Evolutionary conservation across 1,284 basidiomycete species (phyloP).

Genomic region (Trametes sp.): DNA sequence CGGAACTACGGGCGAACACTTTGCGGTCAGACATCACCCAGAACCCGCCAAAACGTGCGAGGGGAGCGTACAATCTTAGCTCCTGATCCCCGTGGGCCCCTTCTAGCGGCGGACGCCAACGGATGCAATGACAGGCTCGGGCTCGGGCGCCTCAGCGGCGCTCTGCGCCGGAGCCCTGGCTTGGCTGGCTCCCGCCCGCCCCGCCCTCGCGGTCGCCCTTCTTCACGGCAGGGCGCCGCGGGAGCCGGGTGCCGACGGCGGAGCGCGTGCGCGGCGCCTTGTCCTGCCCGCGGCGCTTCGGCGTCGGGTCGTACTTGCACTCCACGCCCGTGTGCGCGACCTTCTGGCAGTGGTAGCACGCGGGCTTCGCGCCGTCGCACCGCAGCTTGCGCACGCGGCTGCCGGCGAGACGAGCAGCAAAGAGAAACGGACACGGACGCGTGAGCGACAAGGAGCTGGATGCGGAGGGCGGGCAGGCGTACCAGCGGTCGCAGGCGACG

Average conservation of each 20-base stretch:
- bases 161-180: not conserved
- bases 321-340: conserved; percentile 15
- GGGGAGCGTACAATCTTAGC: not conserved
- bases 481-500: conserved; percentile 32
- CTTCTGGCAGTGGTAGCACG: conserved; percentile 37
- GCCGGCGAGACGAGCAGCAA: too few relatives aligned
- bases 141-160: not conserved
- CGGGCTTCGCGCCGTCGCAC: conserved; percentile 38
- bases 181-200: not conserved
- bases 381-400: conserved; percentile 38
- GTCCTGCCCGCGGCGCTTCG: conserved; percentile 32
- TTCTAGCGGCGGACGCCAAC: not conserved
- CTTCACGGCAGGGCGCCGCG: conserved; percentile 14
- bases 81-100: not conserved
- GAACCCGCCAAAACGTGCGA: not conserved
- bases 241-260: conserved; percentile 25
- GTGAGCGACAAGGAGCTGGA: not conserved
- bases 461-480: not conserved
- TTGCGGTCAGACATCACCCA: not conserved
- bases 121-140: conserved; percentile 8
- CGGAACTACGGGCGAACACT: not conserved
- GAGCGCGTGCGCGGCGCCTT: conserved; percentile 29
- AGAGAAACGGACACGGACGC: not conserved
- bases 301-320: conserved; percentile 24
- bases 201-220: conserved; percentile 6